A percentile compares a stretch with the other conserved stretches of the same genome.
Evolutionary conservation across 2,329 filamentous ascomycete genomes (phyloP).

Genomic region (Beauveria medogensis): DNA sequence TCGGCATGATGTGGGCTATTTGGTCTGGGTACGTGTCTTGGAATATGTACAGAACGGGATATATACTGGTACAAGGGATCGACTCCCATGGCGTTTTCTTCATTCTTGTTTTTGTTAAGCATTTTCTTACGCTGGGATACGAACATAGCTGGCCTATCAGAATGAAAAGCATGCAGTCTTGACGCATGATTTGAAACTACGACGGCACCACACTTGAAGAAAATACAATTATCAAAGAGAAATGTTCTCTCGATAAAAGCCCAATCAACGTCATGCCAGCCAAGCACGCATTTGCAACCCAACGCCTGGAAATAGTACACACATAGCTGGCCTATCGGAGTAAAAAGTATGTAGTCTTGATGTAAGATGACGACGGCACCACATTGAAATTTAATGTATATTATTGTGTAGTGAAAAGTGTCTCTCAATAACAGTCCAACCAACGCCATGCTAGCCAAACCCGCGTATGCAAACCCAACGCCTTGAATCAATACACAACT

Average conservation of each 20-base stretch:
- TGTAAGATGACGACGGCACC: background rate
- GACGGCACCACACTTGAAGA: background rate
- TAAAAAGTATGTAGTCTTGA: too few relatives aligned
- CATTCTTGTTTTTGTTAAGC: background rate
- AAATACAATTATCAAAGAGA: too few relatives aligned
- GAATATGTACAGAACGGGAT: slow-evolving; percentile 11
- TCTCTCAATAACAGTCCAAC: background rate
- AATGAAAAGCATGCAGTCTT: background rate
- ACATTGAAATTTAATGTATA: background rate
- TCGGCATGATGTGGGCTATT: background rate
- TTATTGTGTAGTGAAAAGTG: background rate
- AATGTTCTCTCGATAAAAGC: too few relatives aligned
- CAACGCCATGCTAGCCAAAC: background rate
- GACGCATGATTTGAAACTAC: background rate
- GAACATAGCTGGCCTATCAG: slow-evolving; percentile 1
- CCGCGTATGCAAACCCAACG: background rate
- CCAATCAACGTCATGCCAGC: too few relatives aligned
- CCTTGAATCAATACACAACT: background rate
- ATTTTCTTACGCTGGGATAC: background rate
- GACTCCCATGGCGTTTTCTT: slow-evolving; percentile 19
- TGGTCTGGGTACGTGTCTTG: slow-evolving; percentile 13
- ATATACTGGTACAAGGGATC: slow-evolving; percentile 13
- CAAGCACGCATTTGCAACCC: too few relatives aligned
- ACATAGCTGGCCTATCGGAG: too few relatives aligned
- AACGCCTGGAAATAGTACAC: too few relatives aligned